Percentiles rank a stretch among this genome's conserved stretches.
Conservation (phyloP, 2,329 filamentous ascomycete species). For the Fusarium coicis region DNA sequence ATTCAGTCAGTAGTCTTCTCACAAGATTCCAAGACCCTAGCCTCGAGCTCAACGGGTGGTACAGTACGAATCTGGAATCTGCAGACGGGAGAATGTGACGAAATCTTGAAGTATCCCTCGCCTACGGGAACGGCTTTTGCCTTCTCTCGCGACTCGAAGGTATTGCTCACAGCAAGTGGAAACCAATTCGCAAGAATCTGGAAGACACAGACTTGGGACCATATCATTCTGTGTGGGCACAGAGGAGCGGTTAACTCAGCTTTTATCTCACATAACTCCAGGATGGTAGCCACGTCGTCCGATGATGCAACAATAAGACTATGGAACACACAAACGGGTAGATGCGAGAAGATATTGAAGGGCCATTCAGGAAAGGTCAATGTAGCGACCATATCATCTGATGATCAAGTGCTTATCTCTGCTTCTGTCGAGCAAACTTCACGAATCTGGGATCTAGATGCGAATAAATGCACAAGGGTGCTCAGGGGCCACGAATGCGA, state of each 20-base stretch:
- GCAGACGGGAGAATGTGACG: rapidly evolving
- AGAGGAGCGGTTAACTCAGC: neutral
- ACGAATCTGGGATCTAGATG: neutral
- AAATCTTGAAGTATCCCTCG: rapidly evolving
- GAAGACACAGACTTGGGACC: neutral
- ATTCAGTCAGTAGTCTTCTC: neutral
- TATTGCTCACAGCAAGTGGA: neutral
- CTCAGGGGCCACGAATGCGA: neutral
- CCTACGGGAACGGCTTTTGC: too few species aligned
- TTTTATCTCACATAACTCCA: neutral
- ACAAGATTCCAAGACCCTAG: rapidly evolving
- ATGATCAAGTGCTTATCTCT: neutral
- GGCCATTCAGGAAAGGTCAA: neutral
- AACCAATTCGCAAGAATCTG: rapidly evolving
- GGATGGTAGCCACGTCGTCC: neutral
- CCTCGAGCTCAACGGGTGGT: rapidly evolving
- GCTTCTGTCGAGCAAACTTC: neutral
- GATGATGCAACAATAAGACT: neutral
- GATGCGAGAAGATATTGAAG: neutral
- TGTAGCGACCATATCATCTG: neutral
- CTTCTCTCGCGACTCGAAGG: neutral
- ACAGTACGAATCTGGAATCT: neutral
- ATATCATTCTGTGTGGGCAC: rapidly evolving
- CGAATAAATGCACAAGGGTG: neutral
- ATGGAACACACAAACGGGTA: neutral